Evolutionary conservation across 257 asterid species (phyloP).

Genomic region (Cordia subcordata): DNA sequence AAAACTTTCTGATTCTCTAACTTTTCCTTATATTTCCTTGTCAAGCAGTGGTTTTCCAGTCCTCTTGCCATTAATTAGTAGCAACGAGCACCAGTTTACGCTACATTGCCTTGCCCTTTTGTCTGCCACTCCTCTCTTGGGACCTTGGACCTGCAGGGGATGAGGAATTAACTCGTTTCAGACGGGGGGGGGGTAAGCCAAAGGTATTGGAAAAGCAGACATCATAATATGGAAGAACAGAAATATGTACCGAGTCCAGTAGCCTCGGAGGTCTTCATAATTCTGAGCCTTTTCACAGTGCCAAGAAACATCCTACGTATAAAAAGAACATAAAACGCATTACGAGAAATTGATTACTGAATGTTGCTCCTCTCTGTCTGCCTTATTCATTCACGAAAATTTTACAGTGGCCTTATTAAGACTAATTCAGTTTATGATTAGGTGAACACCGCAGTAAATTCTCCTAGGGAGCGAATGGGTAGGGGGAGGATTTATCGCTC

Average conservation of each 20-base stretch:
- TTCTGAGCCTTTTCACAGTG: slow-evolving; percentile 15
- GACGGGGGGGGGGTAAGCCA: not conserved
- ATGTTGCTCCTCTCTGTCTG: not conserved
- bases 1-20: not conserved
- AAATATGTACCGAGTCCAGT: slow-evolving; percentile 16
- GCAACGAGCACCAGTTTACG: not conserved
- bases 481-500: too few species aligned
- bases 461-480: too few species aligned
- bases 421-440: not conserved
- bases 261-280: slow-evolving; percentile 19
- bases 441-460: too few species aligned
- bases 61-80: not conserved
- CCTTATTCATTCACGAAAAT: not conserved
- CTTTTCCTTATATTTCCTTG: slow-evolving; percentile 4
- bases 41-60: not conserved
- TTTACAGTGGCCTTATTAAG: not conserved
- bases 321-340: not conserved
- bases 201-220: not conserved
- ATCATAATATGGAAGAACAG: not conserved
- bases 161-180: not conserved
- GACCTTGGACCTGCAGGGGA: slow-evolving; percentile 1
- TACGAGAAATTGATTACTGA: not conserved
- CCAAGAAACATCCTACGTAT: slow-evolving; percentile 15
- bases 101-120: slow-evolving; percentile 1
- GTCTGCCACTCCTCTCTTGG: slow-evolving; percentile 4